Evolutionary conservation across 1,139 yeast species (phyloP), one percentile per base, ranked within the genome.

Genomic region (Hyphopichia buzzinii): DNA sequence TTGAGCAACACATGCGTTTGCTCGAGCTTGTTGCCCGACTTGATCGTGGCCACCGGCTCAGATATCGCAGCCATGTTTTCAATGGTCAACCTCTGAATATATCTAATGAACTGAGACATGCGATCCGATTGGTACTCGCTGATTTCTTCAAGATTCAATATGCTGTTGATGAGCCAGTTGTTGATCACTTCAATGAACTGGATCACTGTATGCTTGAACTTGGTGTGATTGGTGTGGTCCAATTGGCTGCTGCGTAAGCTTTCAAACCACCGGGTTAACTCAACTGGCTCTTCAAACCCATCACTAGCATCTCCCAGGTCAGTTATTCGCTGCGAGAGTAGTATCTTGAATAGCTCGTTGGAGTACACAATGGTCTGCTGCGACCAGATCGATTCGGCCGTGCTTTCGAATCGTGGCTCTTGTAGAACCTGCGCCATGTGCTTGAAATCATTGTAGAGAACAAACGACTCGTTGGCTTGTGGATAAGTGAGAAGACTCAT

Each of bases 1-100:
- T 68, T 71, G 35, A 84, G 54, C 29, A 84, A 56, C 34, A 67
- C 59, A 31, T 62, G 57, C 22, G 75, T 54, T 48, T 77, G 79
- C 11, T 52, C 53, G 29, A 78, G 50, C 45, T 74, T 77, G 39
- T 66, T 64, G 47, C 61, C 68, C 13, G 65, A 58, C 22, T 52
- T 55, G 26, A 59, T 48, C 23, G 40, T 41, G 34, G 53, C 52
- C 14, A 40, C 40, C 5, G 55, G 48, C 12, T 49, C 46, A 5
- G 44, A 41, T 11, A 48, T 31, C 13, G 14, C 11, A 4, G 11
- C 10, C 13, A 33, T 15, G 25, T 33, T 28, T 7, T 33, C 36
- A 2, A 17, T 3, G 17, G 32, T 23, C 11, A 33, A 13, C 8
- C 17, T 4, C 16, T 34, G 38, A 5, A 43, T 12, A 19, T 32